These are phyloP conservation scores for Boletus semigastroideus DNA, from an alignment of 1,284 basidiomycete species.

Conservation along the genomic window DNA sequence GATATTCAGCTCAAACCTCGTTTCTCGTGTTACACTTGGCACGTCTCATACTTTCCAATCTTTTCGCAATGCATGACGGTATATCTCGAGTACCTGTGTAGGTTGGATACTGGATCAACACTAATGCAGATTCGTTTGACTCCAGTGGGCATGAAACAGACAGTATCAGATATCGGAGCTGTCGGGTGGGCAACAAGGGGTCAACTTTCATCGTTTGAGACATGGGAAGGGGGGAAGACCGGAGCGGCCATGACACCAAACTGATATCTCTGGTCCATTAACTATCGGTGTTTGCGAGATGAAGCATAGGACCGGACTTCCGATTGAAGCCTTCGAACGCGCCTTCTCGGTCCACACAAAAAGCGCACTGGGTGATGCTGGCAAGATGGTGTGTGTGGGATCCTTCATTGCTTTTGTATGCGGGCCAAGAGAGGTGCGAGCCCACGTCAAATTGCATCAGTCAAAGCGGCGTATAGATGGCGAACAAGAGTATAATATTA, in stretches of 20 bases:
- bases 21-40: too few species aligned
- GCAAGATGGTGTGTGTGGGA: neutral
- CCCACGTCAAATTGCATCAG: neutral
- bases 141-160: too few species aligned
- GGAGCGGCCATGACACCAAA: neutral
- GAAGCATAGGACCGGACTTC: neutral
- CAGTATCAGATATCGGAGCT: too few species aligned
- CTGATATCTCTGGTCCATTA: neutral
- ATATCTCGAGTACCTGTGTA: too few species aligned
- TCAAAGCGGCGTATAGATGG: slow-evolving; percentile 23
- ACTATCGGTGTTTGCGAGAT: neutral
- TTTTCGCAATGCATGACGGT: too few species aligned
- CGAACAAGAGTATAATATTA: neutral
- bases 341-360: neutral
- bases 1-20: too few species aligned
- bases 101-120: too few species aligned
- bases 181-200: too few species aligned
- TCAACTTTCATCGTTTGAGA: too few species aligned
- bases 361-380: neutral
- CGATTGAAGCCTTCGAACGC: neutral
- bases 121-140: too few species aligned
- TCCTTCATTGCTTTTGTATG: neutral
- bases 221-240: neutral
- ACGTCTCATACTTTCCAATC: too few species aligned
- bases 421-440: neutral